Base-by-base conservation (phyloP, 768 basidiomycete genomes). In the Myochromella boudieri region DNA sequence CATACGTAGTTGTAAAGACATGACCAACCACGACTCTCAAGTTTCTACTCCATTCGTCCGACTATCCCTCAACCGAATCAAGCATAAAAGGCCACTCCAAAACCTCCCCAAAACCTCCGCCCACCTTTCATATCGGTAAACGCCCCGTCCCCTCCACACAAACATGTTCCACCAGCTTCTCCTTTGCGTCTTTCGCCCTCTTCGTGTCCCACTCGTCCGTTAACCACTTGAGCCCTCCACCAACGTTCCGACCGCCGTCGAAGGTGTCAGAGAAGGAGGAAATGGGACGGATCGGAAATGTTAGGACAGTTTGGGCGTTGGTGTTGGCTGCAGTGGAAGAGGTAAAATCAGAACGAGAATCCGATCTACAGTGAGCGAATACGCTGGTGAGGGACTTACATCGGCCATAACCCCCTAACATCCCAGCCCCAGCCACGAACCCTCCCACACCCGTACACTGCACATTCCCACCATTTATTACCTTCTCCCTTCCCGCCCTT, bases 41-140 rank as follows among this genome's bases (percentile, higher is more conserved):
- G n/a, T n/a, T n/a, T n/a, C n/a, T n/a, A n/a, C n/a, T n/a, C n/a
- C n/a, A n/a, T n/a, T n/a, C n/a, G n/a, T n/a, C n/a, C n/a, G n/a
- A n/a, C n/a, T n/a, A n/a, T n/a, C n/a, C n/a, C n/a, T n/a, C n/a
- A n/a, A n/a, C n/a, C n/a, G n/a, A n/a, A n/a, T n/a, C n/a, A n/a
- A n/a, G n/a, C n/a, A n/a, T n/a, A n/a, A n/a, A n/a, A n/a, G n/a
- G n/a, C n/a, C n/a, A n/a, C n/a, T n/a, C 55, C n/a, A 76, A 55
- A 26, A 60, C 57, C 10, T 62, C 58, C 58, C 65, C 71, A 48
- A 73, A 79, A 17, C 44, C 45, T 50, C 70, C 68, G 2, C 76
- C 71, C 41, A 66, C 65, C 54, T 80, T 77, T 3, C 78, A 60
- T 76, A 80, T 78, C 0, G 78, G 78, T 6, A 80, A 54, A 63